Percentiles rank a stretch among this genome's conserved stretches.
Conservation (phyloP, 306 rosid species). For the Fragaria iinumae region DNA sequence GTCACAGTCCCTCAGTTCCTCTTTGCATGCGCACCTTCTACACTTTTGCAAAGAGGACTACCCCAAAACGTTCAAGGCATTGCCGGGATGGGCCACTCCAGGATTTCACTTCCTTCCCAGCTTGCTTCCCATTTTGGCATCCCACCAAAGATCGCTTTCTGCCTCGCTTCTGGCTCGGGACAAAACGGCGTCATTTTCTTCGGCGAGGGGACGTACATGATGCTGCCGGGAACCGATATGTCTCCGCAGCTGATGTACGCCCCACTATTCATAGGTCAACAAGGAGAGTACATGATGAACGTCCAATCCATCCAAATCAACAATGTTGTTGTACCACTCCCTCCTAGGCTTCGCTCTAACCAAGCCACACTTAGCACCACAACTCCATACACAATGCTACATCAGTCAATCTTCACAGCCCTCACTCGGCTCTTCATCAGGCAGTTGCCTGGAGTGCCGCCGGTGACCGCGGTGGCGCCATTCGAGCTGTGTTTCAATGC, state of each 20-base stretch:
- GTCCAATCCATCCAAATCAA: slow-evolving; percentile 37
- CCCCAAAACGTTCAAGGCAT: slow-evolving; percentile 44
- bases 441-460: slow-evolving; percentile 19
- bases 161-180: slow-evolving; percentile 32
- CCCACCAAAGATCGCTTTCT: slow-evolving; percentile 38
- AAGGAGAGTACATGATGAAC: slow-evolving; percentile 46
- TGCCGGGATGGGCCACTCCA: slow-evolving; percentile 42
- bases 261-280: slow-evolving; percentile 33
- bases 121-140: slow-evolving; percentile 47
- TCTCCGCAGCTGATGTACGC: slow-evolving; percentile 29
- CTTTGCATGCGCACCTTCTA: slow-evolving; percentile 55
- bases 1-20: slow-evolving; percentile 40
- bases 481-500: slow-evolving; percentile 48
- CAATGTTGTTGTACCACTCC: slow-evolving; percentile 23
- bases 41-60: slow-evolving; percentile 34
- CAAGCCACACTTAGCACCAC: slow-evolving; percentile 45
- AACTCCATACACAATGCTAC: slow-evolving; percentile 38
- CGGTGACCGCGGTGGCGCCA: slow-evolving; percentile 38
- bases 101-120: slow-evolving; percentile 45
- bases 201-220: slow-evolving; percentile 34
- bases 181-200: slow-evolving; percentile 38
- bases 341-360: slow-evolving; percentile 5
- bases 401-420: slow-evolving; percentile 30
- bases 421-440: slow-evolving; percentile 22
- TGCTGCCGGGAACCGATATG: slow-evolving; percentile 16